Base-by-base conservation (phyloP, 306 rosid species). In the Cucurbita moschata region DNA sequence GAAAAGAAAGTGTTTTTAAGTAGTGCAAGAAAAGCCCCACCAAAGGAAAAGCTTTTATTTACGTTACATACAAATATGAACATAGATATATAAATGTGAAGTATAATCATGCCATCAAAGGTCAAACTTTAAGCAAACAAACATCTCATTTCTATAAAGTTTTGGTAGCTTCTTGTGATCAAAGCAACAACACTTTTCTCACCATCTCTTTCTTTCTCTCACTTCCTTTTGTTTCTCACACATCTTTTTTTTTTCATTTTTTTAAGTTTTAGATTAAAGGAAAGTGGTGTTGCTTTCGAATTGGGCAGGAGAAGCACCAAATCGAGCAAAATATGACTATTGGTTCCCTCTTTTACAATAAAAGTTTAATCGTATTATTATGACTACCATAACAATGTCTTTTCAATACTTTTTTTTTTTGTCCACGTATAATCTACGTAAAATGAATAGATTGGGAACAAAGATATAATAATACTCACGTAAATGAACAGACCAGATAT, bases 141-240 rank as follows among this genome's bases (percentile, higher is more conserved):
- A 77, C 85, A 87, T 87, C 85, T 79, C 77, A 74, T 76, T 79
- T 76, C 59, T 35, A 82, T 81, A 83, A 82, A 87, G 81, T 85
- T 78, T 83, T 86, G 99, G 92, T 89, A 86, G 95, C 95, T 94
- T 94, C 97, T 91, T 89, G 92, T 89, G 87, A 93, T 91, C 90
- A 88, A 91, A 94, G 97, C 95, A 91, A 91, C 82, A 77, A 84
- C 95, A 91, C 96, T 91, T 94, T 77, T 74, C 85, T 87, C 79
- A 83, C 77, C 54, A 59, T 57, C 50, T 52, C 76, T 70, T 77
- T 74, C 74, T 73, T 74, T 42, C 57, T 50, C 18, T 18, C 18
- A 1, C 0, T 58, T 58, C 12, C 1, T 57, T 59, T 21, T 8
- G 13, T 59, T 30, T 61, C 16, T 15, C 68, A 62, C 68, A 38